Conservation (phyloP, 306 rosid species). For the Vigna trinervia region DNA sequence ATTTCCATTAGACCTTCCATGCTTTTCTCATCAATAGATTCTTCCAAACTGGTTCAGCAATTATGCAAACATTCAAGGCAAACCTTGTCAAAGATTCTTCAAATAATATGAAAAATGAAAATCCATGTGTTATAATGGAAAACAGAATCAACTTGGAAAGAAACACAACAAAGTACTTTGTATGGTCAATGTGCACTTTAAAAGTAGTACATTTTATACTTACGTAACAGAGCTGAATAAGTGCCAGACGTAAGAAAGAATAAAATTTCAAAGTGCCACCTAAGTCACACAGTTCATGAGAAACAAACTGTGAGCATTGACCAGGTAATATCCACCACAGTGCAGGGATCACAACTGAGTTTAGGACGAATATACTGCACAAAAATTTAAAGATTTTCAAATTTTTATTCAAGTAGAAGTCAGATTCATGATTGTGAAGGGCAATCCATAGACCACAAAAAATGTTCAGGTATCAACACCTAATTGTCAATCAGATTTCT, state of each 20-base stretch:
- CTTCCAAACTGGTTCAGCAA: not conserved
- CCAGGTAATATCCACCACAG: conserved; percentile 84
- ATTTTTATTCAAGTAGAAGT: not conserved
- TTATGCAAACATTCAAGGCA: conserved; percentile 2
- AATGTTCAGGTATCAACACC: conserved; percentile 12
- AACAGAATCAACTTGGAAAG: not conserved
- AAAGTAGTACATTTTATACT: conserved; percentile 48
- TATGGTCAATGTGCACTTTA: not conserved
- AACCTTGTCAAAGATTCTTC: not conserved
- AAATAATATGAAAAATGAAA: conserved; percentile 15
- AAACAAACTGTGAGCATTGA: conserved; percentile 54
- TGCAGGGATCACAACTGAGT: conserved; percentile 72
- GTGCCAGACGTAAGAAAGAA: conserved; percentile 69
- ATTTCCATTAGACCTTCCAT: conserved; percentile 9
- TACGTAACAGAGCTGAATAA: conserved; percentile 82
- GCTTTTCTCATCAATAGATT: not conserved
- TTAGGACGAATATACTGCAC: conserved; percentile 77
- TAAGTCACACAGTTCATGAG: conserved; percentile 58
- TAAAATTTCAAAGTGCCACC: conserved; percentile 62
- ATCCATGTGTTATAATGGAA: conserved; percentile 19
- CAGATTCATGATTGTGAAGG: not conserved
- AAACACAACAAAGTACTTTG: not conserved
- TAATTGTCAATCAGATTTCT: conserved; percentile 25
- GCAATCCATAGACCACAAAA: conserved; percentile 13
- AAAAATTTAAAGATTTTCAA: conserved; percentile 41